Evolutionary conservation across 1,139 yeast species (phyloP), one percentile per base, ranked within the genome.

Genomic region (Citeromyces siamensis): DNA sequence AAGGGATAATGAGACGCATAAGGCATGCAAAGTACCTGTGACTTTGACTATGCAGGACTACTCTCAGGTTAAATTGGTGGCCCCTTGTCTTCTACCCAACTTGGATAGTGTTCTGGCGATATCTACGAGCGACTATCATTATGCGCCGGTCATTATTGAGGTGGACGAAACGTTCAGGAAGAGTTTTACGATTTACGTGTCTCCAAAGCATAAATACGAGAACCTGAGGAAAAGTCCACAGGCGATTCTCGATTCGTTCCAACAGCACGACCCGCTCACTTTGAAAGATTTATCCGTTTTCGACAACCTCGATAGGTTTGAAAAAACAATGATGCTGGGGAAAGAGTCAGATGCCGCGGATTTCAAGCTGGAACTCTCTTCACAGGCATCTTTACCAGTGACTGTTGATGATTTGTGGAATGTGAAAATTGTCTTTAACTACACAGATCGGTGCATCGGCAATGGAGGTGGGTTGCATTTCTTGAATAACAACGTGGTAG

Each of bases 51-150:
- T 68, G 40, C 61, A 59, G n/a, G 52, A 60, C 40, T 74, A 74
- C 0, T 43, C 48, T 5, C 43, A 48, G 1, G 43, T 52, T 4
- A 54, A 53, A 7, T 46, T 57, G 4, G 41, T 45, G 34, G 60
- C 93, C 1, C 95, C 96, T 0, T 73, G 84, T 46, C 55, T 85
- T 34, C 55, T 86, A 26, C 94, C 95, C 0, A 68, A 71, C 31
- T 52, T 82, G 22, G 59, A 62, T 16, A 58, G 58, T 0, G 72
- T 85, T 14, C 37, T 41, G n/a, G 49, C 52, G 3, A 58, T 75
- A 6, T 55, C 59, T 33, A 64, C 75, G 0, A 46, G 50, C 6
- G 64, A 72, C 3, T 49, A 55, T 1, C 66, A 66, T 22, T 64
- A 66, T 47, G 71, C 69, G 47, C 60, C 63, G 12, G 64, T 74